Percentiles rank a stretch among this genome's conserved stretches.
Conservation (phyloP, 2,329 filamentous ascomycete species). For the Clonostachys chloroleuca region DNA sequence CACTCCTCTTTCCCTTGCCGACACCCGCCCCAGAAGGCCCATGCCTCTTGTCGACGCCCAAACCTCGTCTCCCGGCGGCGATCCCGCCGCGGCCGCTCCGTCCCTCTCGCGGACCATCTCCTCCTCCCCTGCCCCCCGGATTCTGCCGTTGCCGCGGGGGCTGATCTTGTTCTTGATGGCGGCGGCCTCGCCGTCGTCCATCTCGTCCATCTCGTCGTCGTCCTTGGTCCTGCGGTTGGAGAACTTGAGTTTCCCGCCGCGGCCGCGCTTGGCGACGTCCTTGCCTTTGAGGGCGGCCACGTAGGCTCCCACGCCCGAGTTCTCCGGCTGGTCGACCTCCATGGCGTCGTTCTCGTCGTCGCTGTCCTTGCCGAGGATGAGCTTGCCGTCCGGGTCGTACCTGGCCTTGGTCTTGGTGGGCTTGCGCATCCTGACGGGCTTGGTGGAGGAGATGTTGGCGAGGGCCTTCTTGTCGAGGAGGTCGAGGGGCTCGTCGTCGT, state of each 20-base stretch:
- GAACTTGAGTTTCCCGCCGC: constrained; percentile 67
- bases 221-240: constrained; percentile 53
- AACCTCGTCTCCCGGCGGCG: constrained; percentile 37
- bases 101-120: constrained; percentile 19
- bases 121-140: constrained; percentile 21
- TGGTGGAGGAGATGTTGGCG: constrained; percentile 89
- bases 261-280: constrained; percentile 59
- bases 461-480: constrained; percentile 84
- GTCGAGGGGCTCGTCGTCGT: constrained; percentile 92
- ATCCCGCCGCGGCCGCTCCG: constrained; percentile 43
- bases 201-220: constrained; percentile 46
- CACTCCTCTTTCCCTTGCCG: constrained; percentile 23
- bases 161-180: constrained; percentile 46
- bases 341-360: constrained; percentile 51
- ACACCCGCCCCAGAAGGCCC: constrained; percentile 26
- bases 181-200: constrained; percentile 47
- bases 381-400: constrained; percentile 73
- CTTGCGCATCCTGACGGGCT: constrained; percentile 63
- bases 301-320: constrained; percentile 61
- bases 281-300: constrained; percentile 65
- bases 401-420: constrained; percentile 58
- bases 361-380: constrained; percentile 63
- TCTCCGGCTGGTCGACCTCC: constrained; percentile 60
- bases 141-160: constrained; percentile 20
- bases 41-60: constrained; percentile 45